phyloP scores from a whole-genome alignment of 306 rosid species.

The Inga oerstediana region DNA sequence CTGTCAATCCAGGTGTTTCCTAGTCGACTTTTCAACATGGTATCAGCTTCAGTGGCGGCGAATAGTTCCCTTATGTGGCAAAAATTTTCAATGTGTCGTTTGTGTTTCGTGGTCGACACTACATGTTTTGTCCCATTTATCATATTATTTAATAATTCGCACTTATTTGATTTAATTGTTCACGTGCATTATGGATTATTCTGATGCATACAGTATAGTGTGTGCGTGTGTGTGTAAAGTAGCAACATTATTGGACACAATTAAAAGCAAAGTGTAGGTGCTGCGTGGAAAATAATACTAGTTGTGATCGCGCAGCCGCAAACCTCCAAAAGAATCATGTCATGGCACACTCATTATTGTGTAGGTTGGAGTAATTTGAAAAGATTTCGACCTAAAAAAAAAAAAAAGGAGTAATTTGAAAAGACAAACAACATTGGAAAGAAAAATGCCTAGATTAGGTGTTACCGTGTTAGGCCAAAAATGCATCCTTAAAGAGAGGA shows the following conservation, averaged over 20 bases:
- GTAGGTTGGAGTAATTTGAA: not conserved
- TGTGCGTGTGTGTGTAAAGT: too few relatives aligned
- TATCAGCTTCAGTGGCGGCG: not conserved
- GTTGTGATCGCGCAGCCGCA: not conserved
- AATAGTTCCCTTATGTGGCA: not conserved
- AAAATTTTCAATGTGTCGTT: not conserved
- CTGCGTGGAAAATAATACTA: not conserved
- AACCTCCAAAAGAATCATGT: not conserved
- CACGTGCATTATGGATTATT: not conserved
- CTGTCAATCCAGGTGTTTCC: not conserved
- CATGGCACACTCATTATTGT: not conserved
- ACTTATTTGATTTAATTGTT: not conserved
- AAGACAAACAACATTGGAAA: not conserved
- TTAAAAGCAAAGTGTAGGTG: not conserved
- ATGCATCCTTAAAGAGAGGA: not conserved
- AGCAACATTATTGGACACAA: not conserved
- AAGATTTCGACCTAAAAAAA: not conserved
- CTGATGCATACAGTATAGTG: not conserved
- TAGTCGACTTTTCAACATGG: not conserved
- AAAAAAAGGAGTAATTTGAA: not conserved
- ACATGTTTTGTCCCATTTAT: not conserved
- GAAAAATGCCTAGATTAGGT: not conserved
- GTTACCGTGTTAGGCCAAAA: not conserved
- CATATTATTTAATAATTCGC: not conserved
- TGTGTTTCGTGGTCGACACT: not conserved